phyloP scores from a whole-genome alignment of 805 yeast genomes.

The Phaffomyces opuntiae region DNA sequence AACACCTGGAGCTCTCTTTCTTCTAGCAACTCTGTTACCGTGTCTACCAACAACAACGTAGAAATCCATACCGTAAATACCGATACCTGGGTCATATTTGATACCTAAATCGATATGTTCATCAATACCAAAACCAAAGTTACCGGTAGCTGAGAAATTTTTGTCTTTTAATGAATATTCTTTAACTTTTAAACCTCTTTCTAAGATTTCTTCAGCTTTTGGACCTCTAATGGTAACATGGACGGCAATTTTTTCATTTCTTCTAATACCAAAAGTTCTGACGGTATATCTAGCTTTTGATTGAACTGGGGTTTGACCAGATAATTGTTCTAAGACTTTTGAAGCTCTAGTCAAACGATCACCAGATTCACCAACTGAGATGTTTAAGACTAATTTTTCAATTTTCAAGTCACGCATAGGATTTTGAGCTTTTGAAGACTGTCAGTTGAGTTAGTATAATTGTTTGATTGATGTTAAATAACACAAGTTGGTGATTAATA shows the following conservation, averaged over 20 bases:
- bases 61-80: conserved; percentile 99
- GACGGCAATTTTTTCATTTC: conserved; percentile 99
- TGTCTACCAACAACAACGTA: conserved; percentile 99
- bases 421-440: conserved; percentile 67
- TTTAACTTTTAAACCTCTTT: conserved; percentile 99
- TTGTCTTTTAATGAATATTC: conserved; percentile 92
- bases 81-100: conserved; percentile 99
- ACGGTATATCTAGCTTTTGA: conserved; percentile 99
- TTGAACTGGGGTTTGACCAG: conserved; percentile 99
- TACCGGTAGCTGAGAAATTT: conserved; percentile 98
- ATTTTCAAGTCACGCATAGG: conserved; percentile 98
- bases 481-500: too few relatives aligned
- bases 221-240: conserved; percentile 99
- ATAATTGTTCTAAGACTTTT: conserved; percentile 98
- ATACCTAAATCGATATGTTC: conserved; percentile 99
- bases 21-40: conserved; percentile 97
- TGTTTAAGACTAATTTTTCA: conserved; percentile 99
- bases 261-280: conserved; percentile 99
- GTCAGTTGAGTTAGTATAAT: conserved; percentile 13
- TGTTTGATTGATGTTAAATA: background rate
- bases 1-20: conserved; percentile 87
- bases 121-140: conserved; percentile 99
- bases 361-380: conserved; percentile 99
- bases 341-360: conserved; percentile 99
- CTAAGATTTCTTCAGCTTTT: conserved; percentile 98